Percentiles rank a stretch among this genome's conserved stretches.
Evolutionary conservation across 2,329 filamentous ascomycete species (phyloP).

Genomic region (Xylariales sp.): DNA sequence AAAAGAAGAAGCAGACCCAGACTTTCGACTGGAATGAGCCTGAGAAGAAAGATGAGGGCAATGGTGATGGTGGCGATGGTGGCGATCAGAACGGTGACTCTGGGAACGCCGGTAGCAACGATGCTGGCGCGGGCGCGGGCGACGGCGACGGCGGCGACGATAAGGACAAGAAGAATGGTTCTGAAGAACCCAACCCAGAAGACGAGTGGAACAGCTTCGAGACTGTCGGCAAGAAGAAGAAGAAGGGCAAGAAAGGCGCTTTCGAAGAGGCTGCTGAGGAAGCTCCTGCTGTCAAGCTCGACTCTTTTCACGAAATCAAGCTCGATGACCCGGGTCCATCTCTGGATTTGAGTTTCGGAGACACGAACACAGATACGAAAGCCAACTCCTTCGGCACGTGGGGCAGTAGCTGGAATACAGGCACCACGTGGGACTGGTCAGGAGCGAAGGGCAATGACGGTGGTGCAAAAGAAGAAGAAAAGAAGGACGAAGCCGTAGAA

Average conservation of each 20-base stretch:
- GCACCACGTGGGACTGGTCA: slow-evolving; percentile 40
- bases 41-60: slow-evolving; percentile 31
- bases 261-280: slow-evolving; percentile 10
- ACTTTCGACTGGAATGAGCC: slow-evolving; percentile 18
- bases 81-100: slow-evolving; percentile 25
- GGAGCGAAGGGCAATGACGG: slow-evolving; percentile 25
- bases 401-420: slow-evolving; percentile 57
- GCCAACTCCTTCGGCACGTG: slow-evolving; percentile 47
- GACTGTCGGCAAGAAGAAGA: slow-evolving; percentile 47
- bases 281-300: slow-evolving; percentile 32
- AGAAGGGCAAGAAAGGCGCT: slow-evolving; percentile 46
- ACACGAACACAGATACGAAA: slow-evolving; percentile 34
- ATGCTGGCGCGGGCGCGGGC: slow-evolving; percentile 26
- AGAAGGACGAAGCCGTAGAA: slow-evolving; percentile 35
- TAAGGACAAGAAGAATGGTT: slow-evolving; percentile 34
- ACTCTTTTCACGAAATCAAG: slow-evolving; percentile 25
- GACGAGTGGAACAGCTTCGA: slow-evolving; percentile 49
- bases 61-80: slow-evolving; percentile 24
- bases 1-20: slow-evolving; percentile 31
- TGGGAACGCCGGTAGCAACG: slow-evolving; percentile 23
- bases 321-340: slow-evolving; percentile 57
- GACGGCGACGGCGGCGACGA: slow-evolving; percentile 34
- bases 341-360: slow-evolving; percentile 50
- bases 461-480: slow-evolving; percentile 33
- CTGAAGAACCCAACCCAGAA: slow-evolving; percentile 35